Percentiles rank a stretch among this genome's conserved stretches.
Evolutionary conservation across 2,329 filamentous ascomycete species (phyloP).

Genomic region (Xenoacremonium recifei): DNA sequence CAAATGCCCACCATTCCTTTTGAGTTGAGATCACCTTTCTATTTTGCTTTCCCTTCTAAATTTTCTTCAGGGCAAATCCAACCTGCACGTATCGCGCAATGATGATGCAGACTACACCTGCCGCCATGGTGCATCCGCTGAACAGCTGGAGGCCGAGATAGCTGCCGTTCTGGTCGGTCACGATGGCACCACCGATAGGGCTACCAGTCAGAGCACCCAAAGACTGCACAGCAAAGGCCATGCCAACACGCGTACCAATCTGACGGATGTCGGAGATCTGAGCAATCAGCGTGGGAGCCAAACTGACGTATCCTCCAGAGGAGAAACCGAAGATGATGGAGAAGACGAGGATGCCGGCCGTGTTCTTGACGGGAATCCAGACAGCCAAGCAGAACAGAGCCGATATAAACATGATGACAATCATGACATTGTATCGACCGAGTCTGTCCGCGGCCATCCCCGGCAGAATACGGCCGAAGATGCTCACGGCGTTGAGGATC

Average conservation of each 20-base stretch:
- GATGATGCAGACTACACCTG: slow-evolving; percentile 26
- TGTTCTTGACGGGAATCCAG: slow-evolving; percentile 47
- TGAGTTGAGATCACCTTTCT: no score
- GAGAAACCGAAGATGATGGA: slow-evolving; percentile 68
- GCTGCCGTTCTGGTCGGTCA: slow-evolving; percentile 48
- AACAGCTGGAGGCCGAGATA: slow-evolving; percentile 65
- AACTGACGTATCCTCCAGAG: slow-evolving; percentile 63
- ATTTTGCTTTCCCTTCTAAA: slow-evolving; percentile 28
- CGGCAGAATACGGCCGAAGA: slow-evolving; percentile 51
- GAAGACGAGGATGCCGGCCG: slow-evolving; percentile 62
- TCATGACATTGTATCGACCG: slow-evolving; percentile 48
- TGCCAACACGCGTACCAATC: slow-evolving; percentile 67
- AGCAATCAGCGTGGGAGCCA: slow-evolving; percentile 63
- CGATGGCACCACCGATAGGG: slow-evolving; percentile 65
- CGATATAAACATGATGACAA: slow-evolving; percentile 51
- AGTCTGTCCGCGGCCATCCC: slow-evolving; percentile 46
- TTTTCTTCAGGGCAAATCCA: slow-evolving; percentile 33
- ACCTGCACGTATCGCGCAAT: slow-evolving; percentile 33
- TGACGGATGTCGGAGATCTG: slow-evolving; percentile 69
- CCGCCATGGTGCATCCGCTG: slow-evolving; percentile 51
- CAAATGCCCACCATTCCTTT: no score
- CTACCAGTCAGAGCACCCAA: slow-evolving; percentile 65
- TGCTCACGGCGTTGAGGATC: slow-evolving; percentile 57
- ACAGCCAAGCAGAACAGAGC: slow-evolving; percentile 45
- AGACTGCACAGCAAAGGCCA: slow-evolving; percentile 59